Conservation (phyloP, 78 protist genomes). For the Dictyostelium firmibasis region DNA sequence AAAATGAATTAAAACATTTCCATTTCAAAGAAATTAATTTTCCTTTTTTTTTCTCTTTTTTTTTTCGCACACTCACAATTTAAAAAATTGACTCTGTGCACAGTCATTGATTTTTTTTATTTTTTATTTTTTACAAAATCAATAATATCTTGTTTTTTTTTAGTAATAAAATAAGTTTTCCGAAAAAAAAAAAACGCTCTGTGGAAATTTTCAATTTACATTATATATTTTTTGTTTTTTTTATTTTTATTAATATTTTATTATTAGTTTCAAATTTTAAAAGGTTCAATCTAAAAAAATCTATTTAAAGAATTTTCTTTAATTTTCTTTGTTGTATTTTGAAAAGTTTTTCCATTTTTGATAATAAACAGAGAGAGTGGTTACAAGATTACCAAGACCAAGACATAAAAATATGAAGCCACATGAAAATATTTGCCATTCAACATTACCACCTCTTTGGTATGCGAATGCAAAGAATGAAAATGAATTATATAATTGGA, state of each 20-base stretch:
- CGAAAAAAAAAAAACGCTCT: too few relatives aligned
- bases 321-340: constrained; percentile 3
- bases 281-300: background rate
- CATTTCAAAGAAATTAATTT: background rate
- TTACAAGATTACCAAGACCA: constrained; percentile 56
- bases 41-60: background rate
- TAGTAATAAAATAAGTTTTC: too few relatives aligned
- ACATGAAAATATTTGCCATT: constrained; percentile 63
- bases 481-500: constrained; percentile 53
- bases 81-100: too few relatives aligned
- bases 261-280: too few relatives aligned
- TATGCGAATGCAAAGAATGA: constrained; percentile 45
- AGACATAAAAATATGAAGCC: constrained; percentile 37
- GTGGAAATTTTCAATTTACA: too few relatives aligned
- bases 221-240: too few relatives aligned
- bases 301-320: background rate
- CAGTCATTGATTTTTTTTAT: too few relatives aligned
- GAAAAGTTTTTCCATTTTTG: constrained; percentile 9
- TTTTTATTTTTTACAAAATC: too few relatives aligned
- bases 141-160: too few relatives aligned
- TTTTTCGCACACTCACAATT: background rate
- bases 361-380: constrained; percentile 27
- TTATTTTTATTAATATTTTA: too few relatives aligned
- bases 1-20: background rate
- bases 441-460: background rate